Percentiles rank a stretch among this genome's conserved stretches.
These are phyloP conservation scores for Fusarium marasasianum DNA, from an alignment of 2,329 filamentous ascomycete genomes.

Conservation along the genomic window DNA sequence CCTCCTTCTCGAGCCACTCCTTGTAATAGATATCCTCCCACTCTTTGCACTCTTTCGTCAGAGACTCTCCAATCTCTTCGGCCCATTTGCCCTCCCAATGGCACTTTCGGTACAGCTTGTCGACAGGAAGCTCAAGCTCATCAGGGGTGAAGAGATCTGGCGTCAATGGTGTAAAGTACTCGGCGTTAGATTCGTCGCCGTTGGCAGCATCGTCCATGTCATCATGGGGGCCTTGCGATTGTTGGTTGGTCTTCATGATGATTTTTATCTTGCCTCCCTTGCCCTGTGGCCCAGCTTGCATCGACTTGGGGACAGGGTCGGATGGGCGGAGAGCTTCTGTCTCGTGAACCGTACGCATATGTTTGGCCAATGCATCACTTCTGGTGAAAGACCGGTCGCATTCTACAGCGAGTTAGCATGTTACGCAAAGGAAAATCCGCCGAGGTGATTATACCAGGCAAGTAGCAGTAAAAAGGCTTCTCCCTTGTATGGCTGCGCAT, in stretches of 20 bases:
- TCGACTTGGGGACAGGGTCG: constrained; percentile 77
- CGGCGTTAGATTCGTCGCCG: constrained; percentile 65
- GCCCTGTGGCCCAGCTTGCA: constrained; percentile 58
- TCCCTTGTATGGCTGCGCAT: constrained; percentile 98
- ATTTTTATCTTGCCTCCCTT: constrained; percentile 68
- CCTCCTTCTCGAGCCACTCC: constrained; percentile 84
- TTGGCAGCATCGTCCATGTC: constrained; percentile 64
- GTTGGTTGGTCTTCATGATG: constrained; percentile 69
- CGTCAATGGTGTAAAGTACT: constrained; percentile 65
- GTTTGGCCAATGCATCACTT: constrained; percentile 94
- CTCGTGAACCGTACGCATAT: constrained; percentile 98
- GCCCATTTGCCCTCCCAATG: constrained; percentile 78
- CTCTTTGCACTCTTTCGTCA: constrained; percentile 71
- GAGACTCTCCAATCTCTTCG: constrained; percentile 69
- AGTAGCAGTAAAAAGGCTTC: constrained; percentile 96
- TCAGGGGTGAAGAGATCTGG: constrained; percentile 70
- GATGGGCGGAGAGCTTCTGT: constrained; percentile 89
- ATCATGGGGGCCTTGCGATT: constrained; percentile 64
- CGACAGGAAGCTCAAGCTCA: constrained; percentile 69
- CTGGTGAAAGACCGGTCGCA: constrained; percentile 97
- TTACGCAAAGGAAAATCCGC: no score
- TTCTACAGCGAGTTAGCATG: constrained; percentile 64
- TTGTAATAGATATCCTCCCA: constrained; percentile 74
- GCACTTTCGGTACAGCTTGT: constrained; percentile 73
- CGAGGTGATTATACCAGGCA: constrained; percentile 75